These are phyloP conservation scores for Rhizopus arrhizus DNA, from an alignment of 371 early-diverging fungal species.

Conservation along the genomic window DNA sequence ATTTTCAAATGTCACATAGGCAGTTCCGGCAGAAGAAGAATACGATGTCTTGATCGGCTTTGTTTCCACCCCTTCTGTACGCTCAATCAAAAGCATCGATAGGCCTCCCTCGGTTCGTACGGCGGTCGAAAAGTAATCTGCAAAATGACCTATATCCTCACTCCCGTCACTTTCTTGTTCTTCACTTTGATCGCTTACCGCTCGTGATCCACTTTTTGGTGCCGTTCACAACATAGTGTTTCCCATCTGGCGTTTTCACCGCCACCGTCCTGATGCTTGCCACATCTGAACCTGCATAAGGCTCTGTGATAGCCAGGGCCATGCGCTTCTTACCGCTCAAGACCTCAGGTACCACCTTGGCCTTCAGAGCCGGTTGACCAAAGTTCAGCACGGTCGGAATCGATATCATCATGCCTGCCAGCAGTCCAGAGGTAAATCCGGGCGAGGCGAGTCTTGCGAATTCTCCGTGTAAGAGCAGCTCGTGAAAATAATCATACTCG, in stretches of 20 bases:
- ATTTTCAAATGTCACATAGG: slow-evolving; percentile 57
- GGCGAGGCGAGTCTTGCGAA: slow-evolving; percentile 54
- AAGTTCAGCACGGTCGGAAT: slow-evolving; percentile 60
- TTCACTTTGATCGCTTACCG: slow-evolving; percentile 16
- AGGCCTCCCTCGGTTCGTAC: slow-evolving; percentile 65
- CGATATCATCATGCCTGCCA: slow-evolving; percentile 41
- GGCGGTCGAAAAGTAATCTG: slow-evolving; percentile 71
- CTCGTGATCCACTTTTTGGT: slow-evolving; percentile 81
- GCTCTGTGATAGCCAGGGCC: slow-evolving; percentile 70
- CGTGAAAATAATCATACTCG: slow-evolving; percentile 76
- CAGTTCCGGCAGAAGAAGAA: slow-evolving; percentile 60
- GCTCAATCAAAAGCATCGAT: slow-evolving; percentile 65
- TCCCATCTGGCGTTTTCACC: slow-evolving; percentile 70
- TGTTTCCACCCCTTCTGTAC: slow-evolving; percentile 58
- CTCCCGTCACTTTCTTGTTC: too few species aligned
- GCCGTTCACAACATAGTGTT: slow-evolving; percentile 70
- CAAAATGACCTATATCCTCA: slow-evolving; percentile 7
- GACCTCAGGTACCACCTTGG: slow-evolving; percentile 63
- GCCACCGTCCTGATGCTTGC: slow-evolving; percentile 77
- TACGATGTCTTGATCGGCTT: slow-evolving; percentile 67
- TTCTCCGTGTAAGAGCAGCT: slow-evolving; percentile 77
- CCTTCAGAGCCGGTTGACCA: slow-evolving; percentile 29
- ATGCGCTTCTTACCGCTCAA: slow-evolving; percentile 74
- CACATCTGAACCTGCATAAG: slow-evolving; percentile 81
- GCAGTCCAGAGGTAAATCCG: slow-evolving; percentile 44